Percentiles rank a stretch among this genome's conserved stretches.
Evolutionary conservation across 2,329 filamentous ascomycete species (phyloP).

Genomic region (Biscogniauxia mediterranea): DNA sequence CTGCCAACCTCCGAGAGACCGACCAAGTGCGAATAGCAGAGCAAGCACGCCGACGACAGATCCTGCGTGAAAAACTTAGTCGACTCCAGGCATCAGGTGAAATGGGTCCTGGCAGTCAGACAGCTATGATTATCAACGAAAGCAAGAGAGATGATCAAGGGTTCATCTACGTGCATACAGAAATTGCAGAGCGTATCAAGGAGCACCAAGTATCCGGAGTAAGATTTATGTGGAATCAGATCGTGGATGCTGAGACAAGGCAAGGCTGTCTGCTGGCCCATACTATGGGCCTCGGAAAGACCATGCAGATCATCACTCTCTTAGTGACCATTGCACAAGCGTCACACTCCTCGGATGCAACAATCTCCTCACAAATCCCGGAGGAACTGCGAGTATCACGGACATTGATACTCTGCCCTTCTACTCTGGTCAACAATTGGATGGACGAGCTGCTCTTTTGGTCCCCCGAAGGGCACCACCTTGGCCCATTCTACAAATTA

Average conservation of each 20-base stretch:
- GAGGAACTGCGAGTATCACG: constrained; percentile 58
- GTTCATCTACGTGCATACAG: constrained; percentile 61
- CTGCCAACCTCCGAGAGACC: constrained; percentile 53
- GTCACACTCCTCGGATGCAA: constrained; percentile 54
- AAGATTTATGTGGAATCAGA: constrained; percentile 84
- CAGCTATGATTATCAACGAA: constrained; percentile 64
- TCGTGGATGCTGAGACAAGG: constrained; percentile 58
- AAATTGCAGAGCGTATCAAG: constrained; percentile 67
- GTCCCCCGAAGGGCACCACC: constrained; percentile 51
- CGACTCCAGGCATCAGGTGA: constrained; percentile 34
- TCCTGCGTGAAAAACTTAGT: constrained; percentile 42
- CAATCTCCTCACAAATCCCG: constrained; percentile 66
- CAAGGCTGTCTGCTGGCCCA: constrained; percentile 84
- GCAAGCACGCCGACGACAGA: constrained; percentile 51
- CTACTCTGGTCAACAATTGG: constrained; percentile 80
- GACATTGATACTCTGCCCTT: constrained; percentile 73
- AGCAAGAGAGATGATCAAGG: constrained; percentile 59
- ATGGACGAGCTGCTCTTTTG: constrained; percentile 71
- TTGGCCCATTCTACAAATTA: constrained; percentile 59
- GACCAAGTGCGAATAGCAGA: constrained; percentile 53
- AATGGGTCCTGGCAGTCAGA: constrained; percentile 38
- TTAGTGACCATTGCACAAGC: constrained; percentile 71
- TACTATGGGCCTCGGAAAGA: constrained; percentile 91
- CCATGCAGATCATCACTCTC: constrained; percentile 86
- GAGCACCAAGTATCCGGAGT: constrained; percentile 79